Base-by-base conservation (phyloP, 164 flowering plant species). In the Santalum album region DNA sequence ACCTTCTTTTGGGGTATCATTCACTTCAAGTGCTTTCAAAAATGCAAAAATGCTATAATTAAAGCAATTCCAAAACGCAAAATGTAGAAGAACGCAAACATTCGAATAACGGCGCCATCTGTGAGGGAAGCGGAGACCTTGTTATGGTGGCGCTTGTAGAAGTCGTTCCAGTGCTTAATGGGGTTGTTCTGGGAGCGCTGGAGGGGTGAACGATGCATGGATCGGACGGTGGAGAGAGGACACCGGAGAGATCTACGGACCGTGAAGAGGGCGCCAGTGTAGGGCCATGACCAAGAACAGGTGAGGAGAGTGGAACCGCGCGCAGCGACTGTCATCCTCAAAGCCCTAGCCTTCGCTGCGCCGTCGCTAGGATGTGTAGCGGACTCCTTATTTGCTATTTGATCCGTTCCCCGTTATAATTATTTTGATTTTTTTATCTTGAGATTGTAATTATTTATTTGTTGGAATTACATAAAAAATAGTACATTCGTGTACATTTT, bases 101-200 rank as follows among this genome's bases (percentile, higher is more conserved):
- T 29, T 1, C 40, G 16, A 7, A 36, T 1, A 36, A 36, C 2
- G 15, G 1, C 14, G 12, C 12, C 12, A 12, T 36, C 12, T 36
- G 6, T 36, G 2, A 36, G 16, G 16, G 40, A 5, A 6, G 40
- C 15, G 36, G 12, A n/a, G 49, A 65, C 76, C 75, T 70, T 72
- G 71, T 72, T 60, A 20, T 72, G 55, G 59, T 75, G 80, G 35
- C 62, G 65, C 52, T 63, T 59, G 67, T 75, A 75, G 64, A 75
- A 75, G 32, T 57, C 42, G 40, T 75, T 61, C 77, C 80, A 72
- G 59, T 60, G 63, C 60, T 53, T 63, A 51, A 34, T 44, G 36
- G 74, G 62, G 50, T 70, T 53, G 25, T 23, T 42, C 38, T 54
- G 58, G 45, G 57, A 58, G 36, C 60, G 55, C 17, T 34, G 53